Conservation (phyloP, 108 stramenopile species). For the Fistulifera pelliculosa region DNA sequence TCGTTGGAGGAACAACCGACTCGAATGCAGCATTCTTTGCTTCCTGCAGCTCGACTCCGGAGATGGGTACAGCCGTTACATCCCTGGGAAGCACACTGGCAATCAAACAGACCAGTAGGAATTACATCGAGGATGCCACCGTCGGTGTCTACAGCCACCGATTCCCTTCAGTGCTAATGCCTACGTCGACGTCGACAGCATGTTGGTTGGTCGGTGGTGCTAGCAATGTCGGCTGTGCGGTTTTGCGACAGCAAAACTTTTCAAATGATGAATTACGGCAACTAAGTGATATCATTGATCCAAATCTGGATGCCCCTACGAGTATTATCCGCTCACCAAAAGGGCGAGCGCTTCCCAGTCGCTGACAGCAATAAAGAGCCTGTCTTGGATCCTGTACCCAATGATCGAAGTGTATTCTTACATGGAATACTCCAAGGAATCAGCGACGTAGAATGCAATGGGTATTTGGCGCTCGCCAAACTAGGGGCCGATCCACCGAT, state of each 20-base stretch:
- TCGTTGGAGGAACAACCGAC: slow-evolving; percentile 91
- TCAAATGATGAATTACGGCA: slow-evolving; percentile 59
- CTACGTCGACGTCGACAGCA: slow-evolving; percentile 30
- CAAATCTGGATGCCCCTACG: slow-evolving; percentile 42
- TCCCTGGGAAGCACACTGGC: slow-evolving; percentile 81
- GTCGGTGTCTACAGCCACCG: slow-evolving; percentile 90
- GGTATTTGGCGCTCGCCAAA: slow-evolving; percentile 63
- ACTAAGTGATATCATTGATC: slow-evolving; percentile 66
- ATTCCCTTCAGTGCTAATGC: slow-evolving; percentile 37
- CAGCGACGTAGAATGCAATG: slow-evolving; percentile 65
- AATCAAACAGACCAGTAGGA: slow-evolving; percentile 70
- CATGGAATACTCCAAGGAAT: slow-evolving; percentile 78
- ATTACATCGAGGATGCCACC: slow-evolving; percentile 73
- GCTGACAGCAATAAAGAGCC: slow-evolving; percentile 76
- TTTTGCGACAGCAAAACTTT: slow-evolving; percentile 69
- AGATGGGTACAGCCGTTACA: slow-evolving; percentile 82
- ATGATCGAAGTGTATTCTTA: slow-evolving; percentile 55
- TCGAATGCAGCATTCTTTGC: slow-evolving; percentile 92
- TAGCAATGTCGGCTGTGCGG: slow-evolving; percentile 84
- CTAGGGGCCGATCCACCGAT: slow-evolving; percentile 67
- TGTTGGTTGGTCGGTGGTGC: slow-evolving; percentile 90
- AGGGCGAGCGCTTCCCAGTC: slow-evolving; percentile 85
- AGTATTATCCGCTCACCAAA: slow-evolving; percentile 81
- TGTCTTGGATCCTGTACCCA: slow-evolving; percentile 56
- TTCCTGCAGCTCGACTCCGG: slow-evolving; percentile 33